Conservation (phyloP, 768 basidiomycete species). For the Lactifluus echinatus region DNA sequence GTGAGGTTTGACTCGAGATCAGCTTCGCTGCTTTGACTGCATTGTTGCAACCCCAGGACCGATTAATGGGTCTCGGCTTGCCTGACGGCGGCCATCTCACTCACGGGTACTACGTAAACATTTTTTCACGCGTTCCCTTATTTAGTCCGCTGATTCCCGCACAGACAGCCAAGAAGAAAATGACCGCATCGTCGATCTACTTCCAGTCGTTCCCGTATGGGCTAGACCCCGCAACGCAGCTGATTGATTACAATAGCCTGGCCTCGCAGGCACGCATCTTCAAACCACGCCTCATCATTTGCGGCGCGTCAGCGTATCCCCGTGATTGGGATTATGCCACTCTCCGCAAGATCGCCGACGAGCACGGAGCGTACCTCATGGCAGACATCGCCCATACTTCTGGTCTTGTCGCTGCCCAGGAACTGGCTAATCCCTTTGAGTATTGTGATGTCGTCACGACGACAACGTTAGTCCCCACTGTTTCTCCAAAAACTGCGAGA, state of each 20-base stretch:
- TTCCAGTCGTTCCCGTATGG: conserved; percentile 97
- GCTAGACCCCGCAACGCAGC: conserved; percentile 71
- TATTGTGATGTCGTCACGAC: conserved; percentile 97
- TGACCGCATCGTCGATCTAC: conserved; percentile 99
- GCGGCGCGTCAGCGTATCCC: conserved; percentile 97
- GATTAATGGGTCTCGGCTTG: conserved; percentile 97
- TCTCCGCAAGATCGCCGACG: conserved; percentile 73
- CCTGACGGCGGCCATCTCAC: conserved; percentile 97
- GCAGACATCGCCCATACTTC: conserved; percentile 97
- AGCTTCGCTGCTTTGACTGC: conserved; percentile 97
- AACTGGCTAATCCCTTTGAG: conserved; percentile 86
- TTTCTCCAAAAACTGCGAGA: background rate
- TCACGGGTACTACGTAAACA: conserved; percentile 88
- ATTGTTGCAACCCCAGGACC: conserved; percentile 92
- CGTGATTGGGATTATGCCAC: conserved; percentile 93
- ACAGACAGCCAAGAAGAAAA: conserved; percentile 97
- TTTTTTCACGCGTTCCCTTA: background rate
- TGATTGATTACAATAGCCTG: conserved; percentile 82
- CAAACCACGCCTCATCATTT: conserved; percentile 93
- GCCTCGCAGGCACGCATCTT: conserved; percentile 84
- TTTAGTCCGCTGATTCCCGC: background rate
- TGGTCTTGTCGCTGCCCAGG: conserved; percentile 87
- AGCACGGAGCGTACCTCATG: conserved; percentile 89
- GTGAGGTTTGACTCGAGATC: conserved; percentile 9
- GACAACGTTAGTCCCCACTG: conserved; percentile 58